Evolutionary conservation across 495 filamentous ascomycete species (phyloP).

Genomic region (Xylaria telfairii): DNA sequence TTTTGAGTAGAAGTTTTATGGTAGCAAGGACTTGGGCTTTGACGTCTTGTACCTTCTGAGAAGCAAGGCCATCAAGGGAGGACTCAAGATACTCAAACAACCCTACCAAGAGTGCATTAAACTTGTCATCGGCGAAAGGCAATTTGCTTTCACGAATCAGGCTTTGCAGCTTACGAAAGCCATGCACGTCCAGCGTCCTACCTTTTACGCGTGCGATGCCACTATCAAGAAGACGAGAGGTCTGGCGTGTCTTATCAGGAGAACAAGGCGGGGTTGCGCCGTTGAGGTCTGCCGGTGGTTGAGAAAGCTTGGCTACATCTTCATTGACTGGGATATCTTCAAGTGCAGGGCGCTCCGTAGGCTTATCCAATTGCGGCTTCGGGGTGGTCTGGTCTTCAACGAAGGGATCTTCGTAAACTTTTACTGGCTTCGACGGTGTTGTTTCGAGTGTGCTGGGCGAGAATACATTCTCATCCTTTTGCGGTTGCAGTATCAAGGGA

Average conservation of each 20-base stretch:
- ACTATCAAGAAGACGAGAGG: conserved; percentile 69
- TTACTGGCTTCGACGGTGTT: conserved; percentile 50
- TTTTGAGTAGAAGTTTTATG: conserved; percentile 75
- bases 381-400: conserved; percentile 51
- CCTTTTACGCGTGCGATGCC: conserved; percentile 76
- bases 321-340: conserved; percentile 61
- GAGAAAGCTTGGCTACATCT: conserved; percentile 51
- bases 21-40: conserved; percentile 85
- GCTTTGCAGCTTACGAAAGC: conserved; percentile 85
- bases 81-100: conserved; percentile 78
- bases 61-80: conserved; percentile 48
- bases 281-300: conserved; percentile 28
- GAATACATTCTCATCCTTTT: conserved; percentile 20
- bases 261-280: conserved; percentile 37
- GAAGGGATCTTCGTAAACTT: conserved; percentile 68
- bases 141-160: conserved; percentile 74
- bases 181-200: conserved; percentile 79
- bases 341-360: conserved; percentile 51
- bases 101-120: conserved; percentile 73
- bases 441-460: conserved; percentile 30
- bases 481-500: not conserved
- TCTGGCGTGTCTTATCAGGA: conserved; percentile 59
- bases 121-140: conserved; percentile 64
- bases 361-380: conserved; percentile 33
- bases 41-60: conserved; percentile 70